Percentiles rank a stretch among this genome's conserved stretches.
These are phyloP conservation scores for Penicillium silybi DNA, from an alignment of 495 filamentous ascomycete genomes.

Conservation along the genomic window DNA sequence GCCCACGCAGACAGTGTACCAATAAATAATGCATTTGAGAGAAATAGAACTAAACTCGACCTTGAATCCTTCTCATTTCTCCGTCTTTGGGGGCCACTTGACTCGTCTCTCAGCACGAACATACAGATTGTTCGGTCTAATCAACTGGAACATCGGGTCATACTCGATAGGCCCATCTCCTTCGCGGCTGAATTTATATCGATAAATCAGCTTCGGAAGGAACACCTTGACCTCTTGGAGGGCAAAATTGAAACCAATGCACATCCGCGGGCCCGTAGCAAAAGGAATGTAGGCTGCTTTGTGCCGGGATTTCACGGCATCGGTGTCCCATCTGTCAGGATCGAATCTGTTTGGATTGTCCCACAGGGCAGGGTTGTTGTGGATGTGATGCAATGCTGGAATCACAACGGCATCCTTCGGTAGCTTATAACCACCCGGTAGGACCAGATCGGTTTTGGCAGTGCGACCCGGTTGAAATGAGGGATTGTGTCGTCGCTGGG, in stretches of 20 bases:
- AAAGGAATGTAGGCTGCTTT: constrained; percentile 50
- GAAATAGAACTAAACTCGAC: neutral
- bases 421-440: constrained; percentile 53
- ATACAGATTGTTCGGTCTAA: constrained; percentile 54
- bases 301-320: constrained; percentile 42
- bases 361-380: constrained; percentile 51
- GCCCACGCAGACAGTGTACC: neutral
- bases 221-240: constrained; percentile 51
- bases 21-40: neutral
- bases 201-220: constrained; percentile 47
- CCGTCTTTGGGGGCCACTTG: constrained; percentile 37
- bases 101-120: constrained; percentile 41
- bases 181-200: constrained; percentile 47
- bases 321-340: constrained; percentile 52
- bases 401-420: constrained; percentile 48
- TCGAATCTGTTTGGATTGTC: constrained; percentile 49
- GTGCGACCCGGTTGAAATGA: constrained; percentile 54
- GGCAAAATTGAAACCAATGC: constrained; percentile 59
- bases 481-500: constrained; percentile 52
- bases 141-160: constrained; percentile 54
- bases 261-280: constrained; percentile 45
- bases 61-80: neutral
- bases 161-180: constrained; percentile 46
- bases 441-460: constrained; percentile 44
- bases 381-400: constrained; percentile 45